Base-by-base conservation (phyloP, 2,329 filamentous ascomycete genomes). In the Cladosporium sp. region DNA sequence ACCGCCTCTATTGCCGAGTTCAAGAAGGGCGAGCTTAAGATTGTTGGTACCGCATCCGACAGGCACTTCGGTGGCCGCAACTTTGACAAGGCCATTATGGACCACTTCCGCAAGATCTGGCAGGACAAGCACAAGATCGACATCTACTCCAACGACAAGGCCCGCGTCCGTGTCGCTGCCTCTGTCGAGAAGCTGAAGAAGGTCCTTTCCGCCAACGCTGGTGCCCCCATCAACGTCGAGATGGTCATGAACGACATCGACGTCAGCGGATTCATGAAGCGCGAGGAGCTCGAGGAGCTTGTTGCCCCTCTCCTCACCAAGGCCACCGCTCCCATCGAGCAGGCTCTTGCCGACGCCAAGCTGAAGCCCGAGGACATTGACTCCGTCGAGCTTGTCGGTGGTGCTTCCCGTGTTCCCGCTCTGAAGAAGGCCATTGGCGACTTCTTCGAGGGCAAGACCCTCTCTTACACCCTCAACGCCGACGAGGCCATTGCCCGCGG, bases 141-240 rank as follows among this genome's bases (percentile, higher is more conserved):
- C 69, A 92, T 98, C 74, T 82, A 84, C 71, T 84, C 82, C 59
- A 93, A 97, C 75, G 81, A 84, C 59, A 95, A 95, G 76, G 93
- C 92, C 52, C 82, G 85, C 70, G 83, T 91, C 59, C 89, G 93
- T 69, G 88, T 94, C 61, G 80, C 87, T 36, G 84, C 89, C 55
- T 90, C 88, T 51, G 90, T 91, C 49, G 93, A 98, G 80, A 96
- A 95, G 80, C 76, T 95, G 68, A 98, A 98, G 85, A 97, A 97
- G 83, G 85, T 97, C 50, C 78, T 98, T 50, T 97, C 92, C 30
- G 93, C 93, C 68, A 97, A 97, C 76, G 86, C 91, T 61, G 81
- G 86, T 66, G 90, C 92, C 15, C 89, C 92, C 43, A 73, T 98
- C 70, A 97, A 91, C 78, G 94, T 98, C 64, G 93, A 98, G 77